Conservation (phyloP, 441 rosid species). For the Croton setiger region DNA sequence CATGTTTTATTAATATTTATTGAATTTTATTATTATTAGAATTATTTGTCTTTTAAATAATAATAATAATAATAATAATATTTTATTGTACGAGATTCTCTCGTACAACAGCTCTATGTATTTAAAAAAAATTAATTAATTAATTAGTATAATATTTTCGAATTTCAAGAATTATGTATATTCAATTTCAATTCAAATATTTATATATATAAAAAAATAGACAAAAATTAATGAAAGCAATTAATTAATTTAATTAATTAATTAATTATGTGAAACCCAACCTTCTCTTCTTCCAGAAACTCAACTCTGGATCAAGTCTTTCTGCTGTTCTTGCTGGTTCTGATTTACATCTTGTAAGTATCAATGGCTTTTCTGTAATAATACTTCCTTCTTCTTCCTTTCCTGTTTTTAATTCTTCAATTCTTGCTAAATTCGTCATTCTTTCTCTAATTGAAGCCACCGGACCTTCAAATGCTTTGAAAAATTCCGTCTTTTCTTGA, state of each 20-base stretch:
- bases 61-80: too few species aligned
- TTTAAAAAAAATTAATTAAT: conserved; percentile 3
- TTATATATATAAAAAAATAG: conserved; percentile 9
- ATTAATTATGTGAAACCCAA: conserved; percentile 23
- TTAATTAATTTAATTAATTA: conserved; percentile 4
- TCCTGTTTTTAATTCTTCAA: background rate
- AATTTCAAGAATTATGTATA: conserved; percentile 21
- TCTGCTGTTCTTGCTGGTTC: conserved; percentile 74
- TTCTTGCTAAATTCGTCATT: conserved; percentile 4
- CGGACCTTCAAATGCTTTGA: conserved; percentile 30
- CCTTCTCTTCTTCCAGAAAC: conserved; percentile 28
- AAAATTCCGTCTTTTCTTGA: conserved; percentile 21
- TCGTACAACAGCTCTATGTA: conserved; percentile 27
- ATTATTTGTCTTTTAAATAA: too few species aligned
- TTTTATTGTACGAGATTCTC: too few species aligned
- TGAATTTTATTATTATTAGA: too few species aligned
- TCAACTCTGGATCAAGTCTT: conserved; percentile 41
- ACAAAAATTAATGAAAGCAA: background rate
- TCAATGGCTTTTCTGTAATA: conserved; percentile 25
- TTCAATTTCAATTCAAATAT: conserved; percentile 29
- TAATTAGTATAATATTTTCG: conserved; percentile 2
- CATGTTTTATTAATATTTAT: too few species aligned
- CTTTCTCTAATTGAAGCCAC: conserved; percentile 20
- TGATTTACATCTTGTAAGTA: conserved; percentile 67
- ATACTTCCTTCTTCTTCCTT: too few species aligned